Conservation (phyloP, 768 basidiomycete genomes). For the Tylopilus plumbeoviolaceoides region DNA sequence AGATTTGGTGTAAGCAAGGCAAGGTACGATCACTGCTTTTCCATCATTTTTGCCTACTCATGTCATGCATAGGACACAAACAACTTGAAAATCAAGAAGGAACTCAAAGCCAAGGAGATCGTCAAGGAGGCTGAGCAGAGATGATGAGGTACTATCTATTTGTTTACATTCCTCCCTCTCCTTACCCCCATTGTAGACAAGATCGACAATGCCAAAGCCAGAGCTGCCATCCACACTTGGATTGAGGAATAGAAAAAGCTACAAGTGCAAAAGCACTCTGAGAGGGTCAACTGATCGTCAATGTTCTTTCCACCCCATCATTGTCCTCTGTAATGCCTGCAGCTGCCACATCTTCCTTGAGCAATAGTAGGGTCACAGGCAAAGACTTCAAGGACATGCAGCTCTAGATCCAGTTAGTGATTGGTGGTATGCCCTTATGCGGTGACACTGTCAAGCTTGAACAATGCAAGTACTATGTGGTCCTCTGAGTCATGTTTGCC, state of each 20-base stretch:
- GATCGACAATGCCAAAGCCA: slow-evolving; percentile 80
- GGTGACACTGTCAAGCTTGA: slow-evolving; percentile 76
- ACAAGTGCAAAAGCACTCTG: slow-evolving; percentile 92
- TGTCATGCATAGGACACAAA: slow-evolving; percentile 55
- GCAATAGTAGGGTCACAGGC: slow-evolving; percentile 43
- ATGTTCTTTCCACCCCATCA: too few species aligned
- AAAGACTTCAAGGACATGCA: slow-evolving; percentile 85
- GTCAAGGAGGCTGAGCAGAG: slow-evolving; percentile 80
- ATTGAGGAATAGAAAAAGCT: slow-evolving; percentile 86
- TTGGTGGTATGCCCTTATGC: slow-evolving; percentile 75
- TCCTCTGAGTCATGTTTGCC: too few species aligned
- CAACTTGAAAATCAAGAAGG: slow-evolving; percentile 72
- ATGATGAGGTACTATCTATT: slow-evolving; percentile 57
- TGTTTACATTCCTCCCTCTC: too few species aligned
- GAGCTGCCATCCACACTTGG: slow-evolving; percentile 84
- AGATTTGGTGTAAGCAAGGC: slow-evolving; percentile 79
- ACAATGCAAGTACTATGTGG: slow-evolving; percentile 72
- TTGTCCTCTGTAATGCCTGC: slow-evolving; percentile 24
- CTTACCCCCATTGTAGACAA: slow-evolving; percentile 62
- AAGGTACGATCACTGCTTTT: slow-evolving; percentile 43
- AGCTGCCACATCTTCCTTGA: slow-evolving; percentile 30
- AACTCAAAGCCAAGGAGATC: slow-evolving; percentile 72
- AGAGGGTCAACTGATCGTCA: too few species aligned
- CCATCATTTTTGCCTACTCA: not conserved
- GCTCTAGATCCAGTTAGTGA: slow-evolving; percentile 83